phyloP scores from a whole-genome alignment of 805 yeast genomes.

The Lachancea dasiensis region DNA sequence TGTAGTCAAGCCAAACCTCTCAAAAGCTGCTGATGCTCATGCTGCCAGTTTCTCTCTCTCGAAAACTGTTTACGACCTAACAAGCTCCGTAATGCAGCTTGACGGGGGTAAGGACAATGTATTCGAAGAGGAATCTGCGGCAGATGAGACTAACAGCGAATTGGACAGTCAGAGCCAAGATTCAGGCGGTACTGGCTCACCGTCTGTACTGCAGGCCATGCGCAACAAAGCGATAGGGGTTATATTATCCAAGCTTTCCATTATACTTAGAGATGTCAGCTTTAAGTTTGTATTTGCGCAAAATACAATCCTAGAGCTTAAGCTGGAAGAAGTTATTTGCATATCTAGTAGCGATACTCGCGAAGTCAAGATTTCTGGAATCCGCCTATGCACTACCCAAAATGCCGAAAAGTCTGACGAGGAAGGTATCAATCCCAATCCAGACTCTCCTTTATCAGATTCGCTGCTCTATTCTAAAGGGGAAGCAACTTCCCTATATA shows the following conservation, averaged over 20 bases:
- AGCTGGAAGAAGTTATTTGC: slow-evolving; percentile 23
- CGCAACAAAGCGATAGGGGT: slow-evolving; percentile 61
- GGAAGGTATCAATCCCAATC: slow-evolving; percentile 12
- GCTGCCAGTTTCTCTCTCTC: slow-evolving; percentile 46
- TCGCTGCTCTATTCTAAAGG: slow-evolving; percentile 63
- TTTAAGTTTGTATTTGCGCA: slow-evolving; percentile 46
- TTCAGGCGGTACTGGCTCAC: slow-evolving; percentile 8
- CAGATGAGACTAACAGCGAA: slow-evolving; percentile 15
- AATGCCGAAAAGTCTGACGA: background rate
- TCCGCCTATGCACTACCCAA: background rate
- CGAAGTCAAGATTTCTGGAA: background rate
- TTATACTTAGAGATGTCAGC: slow-evolving; percentile 42
- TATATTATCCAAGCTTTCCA: slow-evolving; percentile 55
- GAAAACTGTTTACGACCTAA: slow-evolving; percentile 70
- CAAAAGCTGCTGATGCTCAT: slow-evolving; percentile 24
- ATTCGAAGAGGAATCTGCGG: slow-evolving; percentile 7
- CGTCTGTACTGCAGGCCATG: slow-evolving; percentile 45
- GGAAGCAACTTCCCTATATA: slow-evolving; percentile 65
- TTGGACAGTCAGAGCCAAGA: slow-evolving; percentile 15
- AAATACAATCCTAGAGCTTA: slow-evolving; percentile 29
- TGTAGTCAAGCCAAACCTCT: slow-evolving; percentile 14
- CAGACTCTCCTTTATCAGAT: slow-evolving; percentile 32
- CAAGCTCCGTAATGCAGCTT: slow-evolving; percentile 41
- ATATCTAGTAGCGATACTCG: slow-evolving; percentile 3
- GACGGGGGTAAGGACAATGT: slow-evolving; percentile 25